Conservation (phyloP, 1,139 yeast species). For the Wickerhamomyces sp. region DNA sequence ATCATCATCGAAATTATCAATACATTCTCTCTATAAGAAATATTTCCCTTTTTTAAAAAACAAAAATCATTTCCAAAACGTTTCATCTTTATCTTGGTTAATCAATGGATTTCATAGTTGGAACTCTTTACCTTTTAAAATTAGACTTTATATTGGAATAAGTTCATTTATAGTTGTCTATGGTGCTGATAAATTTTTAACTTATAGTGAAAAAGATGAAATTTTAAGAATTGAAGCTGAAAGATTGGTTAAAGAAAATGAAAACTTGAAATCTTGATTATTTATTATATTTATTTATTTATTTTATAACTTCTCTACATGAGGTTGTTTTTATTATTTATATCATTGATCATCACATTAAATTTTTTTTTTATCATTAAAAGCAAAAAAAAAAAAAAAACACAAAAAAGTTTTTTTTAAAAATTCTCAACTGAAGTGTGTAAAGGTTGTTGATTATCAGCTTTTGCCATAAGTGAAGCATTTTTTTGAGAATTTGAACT, state of each 20-base stretch:
- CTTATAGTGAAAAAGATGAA: constrained; percentile 9
- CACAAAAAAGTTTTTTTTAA: background rate
- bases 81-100: background rate
- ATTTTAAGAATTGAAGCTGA: constrained; percentile 6
- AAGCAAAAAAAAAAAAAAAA: background rate
- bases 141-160: constrained; percentile 18
- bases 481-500: constrained; percentile 1
- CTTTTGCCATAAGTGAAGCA: constrained; percentile 12
- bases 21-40: no score
- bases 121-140: constrained; percentile 13
- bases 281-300: constrained; percentile 1
- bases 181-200: constrained; percentile 16
- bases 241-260: constrained; percentile 2
- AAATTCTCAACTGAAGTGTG: constrained; percentile 11
- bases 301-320: no score
- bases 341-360: no score
- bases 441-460: constrained; percentile 11
- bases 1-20: no score
- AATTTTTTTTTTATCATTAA: no score
- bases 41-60: no score
- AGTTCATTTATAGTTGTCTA: constrained; percentile 19
- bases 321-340: no score
- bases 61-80: no score
- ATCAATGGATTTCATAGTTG: constrained; percentile 11
- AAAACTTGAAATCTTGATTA: constrained; percentile 2